Percentiles rank a stretch among this genome's conserved stretches.
Evolutionary conservation across 2,329 filamentous ascomycete genomes (phyloP).

Genomic region (Chaetomiaceae sp.): DNA sequence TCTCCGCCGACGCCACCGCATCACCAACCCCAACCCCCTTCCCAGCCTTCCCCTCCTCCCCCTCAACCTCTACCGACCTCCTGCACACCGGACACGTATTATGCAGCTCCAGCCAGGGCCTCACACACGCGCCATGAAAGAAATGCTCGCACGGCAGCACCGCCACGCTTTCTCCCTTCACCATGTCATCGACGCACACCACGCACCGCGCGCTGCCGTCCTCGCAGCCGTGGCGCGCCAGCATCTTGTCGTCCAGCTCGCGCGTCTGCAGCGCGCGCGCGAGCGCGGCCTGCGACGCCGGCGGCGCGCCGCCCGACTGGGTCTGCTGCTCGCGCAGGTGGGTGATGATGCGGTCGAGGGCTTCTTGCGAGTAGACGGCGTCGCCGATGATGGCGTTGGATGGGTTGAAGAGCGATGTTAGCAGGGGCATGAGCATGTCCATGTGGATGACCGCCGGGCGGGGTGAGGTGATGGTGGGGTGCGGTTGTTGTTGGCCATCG

Average conservation of each 20-base stretch:
- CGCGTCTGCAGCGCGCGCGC: conserved; percentile 14
- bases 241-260: conserved; percentile 19
- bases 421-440: conserved; percentile 4
- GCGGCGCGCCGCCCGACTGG: conserved; percentile 15
- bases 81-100: conserved; percentile 21
- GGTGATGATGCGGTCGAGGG: conserved; percentile 18
- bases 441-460: not conserved
- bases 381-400: conserved; percentile 13
- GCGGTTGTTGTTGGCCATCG: conserved; percentile 4
- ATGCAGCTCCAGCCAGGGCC: conserved; percentile 20
- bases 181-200: conserved; percentile 18
- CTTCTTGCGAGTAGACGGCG: conserved; percentile 18
- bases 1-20: not conserved
- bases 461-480: not conserved
- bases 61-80: conserved; percentile 15
- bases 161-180: conserved; percentile 14
- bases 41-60: not conserved
- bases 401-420: conserved; percentile 13
- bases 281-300: conserved; percentile 17
- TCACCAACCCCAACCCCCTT: not conserved
- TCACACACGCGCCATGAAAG: conserved; percentile 21
- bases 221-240: not conserved
- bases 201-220: conserved; percentile 8
- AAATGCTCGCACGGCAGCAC: conserved; percentile 20
- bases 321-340: conserved; percentile 16